Base-by-base conservation (phyloP, 2,329 filamentous ascomycete genomes). In the Claviceps citrina region DNA sequence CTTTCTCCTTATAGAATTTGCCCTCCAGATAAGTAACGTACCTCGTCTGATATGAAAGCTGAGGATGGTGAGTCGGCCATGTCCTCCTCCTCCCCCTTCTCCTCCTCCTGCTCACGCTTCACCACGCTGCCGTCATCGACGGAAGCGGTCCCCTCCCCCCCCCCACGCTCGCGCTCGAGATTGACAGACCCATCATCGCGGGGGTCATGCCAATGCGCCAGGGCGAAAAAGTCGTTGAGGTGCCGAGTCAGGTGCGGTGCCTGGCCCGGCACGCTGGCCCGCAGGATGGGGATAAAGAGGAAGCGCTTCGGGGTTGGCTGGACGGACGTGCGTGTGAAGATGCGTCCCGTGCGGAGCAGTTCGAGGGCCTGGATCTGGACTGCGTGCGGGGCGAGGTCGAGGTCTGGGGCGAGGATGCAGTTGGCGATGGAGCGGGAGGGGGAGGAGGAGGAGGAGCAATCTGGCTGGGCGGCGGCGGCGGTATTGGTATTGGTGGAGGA, bases 311-410 rank as follows among this genome's bases (percentile, higher is more conserved):
- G 85, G 0, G 82, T 80, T 28, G 71, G 66, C 50, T 93, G 77
- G 33, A 85, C 74, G 16, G 78, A 76, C 2, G 76, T 83, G 45
- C 78, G 75, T 3, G 81, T 86, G 52, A 81, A 82, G 52, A 93
- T 77, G 45, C 84, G 77, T 43, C 76, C 78, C 0, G 80, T 83
- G 39, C 84, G 79, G 41, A 96, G 75, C 8, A 96, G 73, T 70
- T 93, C 66, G 20, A 76, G 60, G 2, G 64, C 81, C 57, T 95
- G 86, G 33, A 91, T 78, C 60, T 98, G 91, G 9, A 96, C 77
- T 40, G 75, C 71, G 27, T 75, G 68, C n/a, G 73, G 71, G 1
- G 84, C 81, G 38, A 65, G 64, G 55, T 94, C 77, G 39, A 96
- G 73, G 54, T 93, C 76, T 49, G 78, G 81, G 2, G 83, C 84